Base-by-base conservation (phyloP, 2,329 filamentous ascomycete genomes). In the Hypomyces perniciosus region DNA sequence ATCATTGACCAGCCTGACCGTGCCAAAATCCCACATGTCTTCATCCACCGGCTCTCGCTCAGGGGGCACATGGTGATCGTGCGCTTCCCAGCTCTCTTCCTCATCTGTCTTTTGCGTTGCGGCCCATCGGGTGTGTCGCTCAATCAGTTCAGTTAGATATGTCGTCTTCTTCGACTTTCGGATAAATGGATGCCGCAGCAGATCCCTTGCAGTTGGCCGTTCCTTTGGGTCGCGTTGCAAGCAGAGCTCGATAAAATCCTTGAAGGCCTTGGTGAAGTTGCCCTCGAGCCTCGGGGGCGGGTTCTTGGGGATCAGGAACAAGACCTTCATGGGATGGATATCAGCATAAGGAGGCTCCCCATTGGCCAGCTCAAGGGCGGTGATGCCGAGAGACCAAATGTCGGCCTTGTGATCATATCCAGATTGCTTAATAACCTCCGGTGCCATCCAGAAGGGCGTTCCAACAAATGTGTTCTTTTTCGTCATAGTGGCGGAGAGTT, bases 401-500 rank as follows among this genome's bases (percentile, higher is more conserved):
- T 97, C 92, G 41, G 92, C 92, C 72, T 96, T 96, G 72, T 95
- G 90, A 68, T 96, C 92, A 73, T 97, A 96, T 44, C 92, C 92
- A 52, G 90, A 95, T 68, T 99, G 92, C 72, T 96, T 96, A 69
- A 99, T 99, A 50, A 97, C 92, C 71, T 99, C 92, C 8, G 92
- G 92, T 3, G 93, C 92, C 92, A 99, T 99, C 93, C 93, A 99
- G 67, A 97, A 99, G 1, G 93, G 92, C 0, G 92, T 97, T 33
- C 93, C 93, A 31, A 99, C 92, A 68, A 97, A 99, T 0, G 92
- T 97, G 66, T 97, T 97, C 74, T 97, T 97, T 78, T 97, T 97
- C 56, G 92, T 96, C 91, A 97, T 97, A 45, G 92, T 99, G 6
- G 92, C 92, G 8, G 92, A 95, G 26, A 97, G 79, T 71, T 97